Evolutionary conservation across 345 rosid genomes (phyloP).

Genomic region (Excoecaria cochinchinensis): DNA sequence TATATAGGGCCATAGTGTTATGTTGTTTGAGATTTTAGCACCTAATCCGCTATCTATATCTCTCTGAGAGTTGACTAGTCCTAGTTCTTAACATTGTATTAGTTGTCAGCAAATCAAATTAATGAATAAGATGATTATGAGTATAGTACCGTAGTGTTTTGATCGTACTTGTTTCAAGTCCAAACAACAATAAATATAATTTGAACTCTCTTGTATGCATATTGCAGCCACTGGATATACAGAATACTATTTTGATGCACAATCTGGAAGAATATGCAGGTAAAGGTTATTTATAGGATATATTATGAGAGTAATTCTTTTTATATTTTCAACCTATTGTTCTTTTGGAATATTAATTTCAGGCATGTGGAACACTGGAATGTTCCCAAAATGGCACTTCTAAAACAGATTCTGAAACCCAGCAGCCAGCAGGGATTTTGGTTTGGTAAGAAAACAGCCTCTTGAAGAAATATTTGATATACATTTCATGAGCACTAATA

Average conservation of each 20-base stretch:
- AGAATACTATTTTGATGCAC: slow-evolving; percentile 64
- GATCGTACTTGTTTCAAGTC: neutral
- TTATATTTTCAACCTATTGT: neutral
- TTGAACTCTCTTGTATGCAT: neutral
- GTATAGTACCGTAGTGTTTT: neutral
- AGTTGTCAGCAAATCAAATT: neutral
- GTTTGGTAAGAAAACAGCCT: slow-evolving; percentile 24
- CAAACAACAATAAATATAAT: neutral
- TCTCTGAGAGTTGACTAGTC: too few species aligned
- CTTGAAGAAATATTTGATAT: neutral
- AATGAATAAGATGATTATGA: neutral
- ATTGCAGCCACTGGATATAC: slow-evolving; percentile 87
- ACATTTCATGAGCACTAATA: neutral
- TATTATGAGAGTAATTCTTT: neutral
- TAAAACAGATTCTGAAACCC: slow-evolving; percentile 74
- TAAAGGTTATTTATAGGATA: slow-evolving; percentile 14
- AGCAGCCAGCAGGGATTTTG: slow-evolving; percentile 40
- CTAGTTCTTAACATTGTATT: neutral
- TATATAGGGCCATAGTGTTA: too few species aligned
- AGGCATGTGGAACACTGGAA: slow-evolving; percentile 96
- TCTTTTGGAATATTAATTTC: slow-evolving; percentile 5
- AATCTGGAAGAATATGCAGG: slow-evolving; percentile 88
- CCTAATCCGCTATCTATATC: too few species aligned
- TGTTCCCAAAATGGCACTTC: slow-evolving; percentile 80
- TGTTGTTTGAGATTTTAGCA: too few species aligned